Base-by-base conservation (phyloP, 139 green algal genomes). In the Eudorina sp. region DNA sequence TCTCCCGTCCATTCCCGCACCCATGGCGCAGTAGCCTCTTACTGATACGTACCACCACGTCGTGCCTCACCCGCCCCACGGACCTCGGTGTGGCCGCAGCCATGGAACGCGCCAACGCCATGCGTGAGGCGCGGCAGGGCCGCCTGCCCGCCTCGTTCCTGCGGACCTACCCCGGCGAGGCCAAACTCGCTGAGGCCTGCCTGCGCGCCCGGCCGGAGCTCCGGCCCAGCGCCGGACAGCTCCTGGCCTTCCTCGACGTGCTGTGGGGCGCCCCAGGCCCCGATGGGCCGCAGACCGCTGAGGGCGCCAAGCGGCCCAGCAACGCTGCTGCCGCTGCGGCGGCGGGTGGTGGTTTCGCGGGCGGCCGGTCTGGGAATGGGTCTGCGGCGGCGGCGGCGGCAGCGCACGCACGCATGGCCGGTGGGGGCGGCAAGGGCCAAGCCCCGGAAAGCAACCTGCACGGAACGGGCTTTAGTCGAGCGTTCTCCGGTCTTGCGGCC, bases 71-170 rank as follows among this genome's bases (percentile, higher is more conserved):
- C n/a, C n/a, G n/a, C n/a, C 16, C 55, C 55, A 66, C 55, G 4
- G 23, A 14, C 38, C 66, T 25, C n/a, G 18, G 66, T 25, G 4
- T 16, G 36, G 18, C 23, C 60, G 19, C 84, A 92, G 89, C 83
- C 38, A 92, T 92, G 90, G 90, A 92, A 74, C 73, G 90, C 19
- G 90, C 90, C 11, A 75, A 27, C 0, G 86, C 85, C n/a, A 92
- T 92, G 90, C 85, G 82, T 3, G 80, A 92, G 4, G 90, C 90
- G 0, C 80, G 90, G 14, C 43, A 53, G 19, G 85, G 85, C 53
- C 45, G 40, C 19, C 62, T 91, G 73, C 88, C 88, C 0, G 27
- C 73, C 46, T 72, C 74, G 46, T 70, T 91, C 73, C 14, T 18
- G 16, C 29, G 38, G 14, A 21, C 34, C 34, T 85, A 75, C 45